These are phyloP conservation scores for Xerocomus potaroensis DNA, from an alignment of 768 basidiomycete genomes.

Conservation along the genomic window DNA sequence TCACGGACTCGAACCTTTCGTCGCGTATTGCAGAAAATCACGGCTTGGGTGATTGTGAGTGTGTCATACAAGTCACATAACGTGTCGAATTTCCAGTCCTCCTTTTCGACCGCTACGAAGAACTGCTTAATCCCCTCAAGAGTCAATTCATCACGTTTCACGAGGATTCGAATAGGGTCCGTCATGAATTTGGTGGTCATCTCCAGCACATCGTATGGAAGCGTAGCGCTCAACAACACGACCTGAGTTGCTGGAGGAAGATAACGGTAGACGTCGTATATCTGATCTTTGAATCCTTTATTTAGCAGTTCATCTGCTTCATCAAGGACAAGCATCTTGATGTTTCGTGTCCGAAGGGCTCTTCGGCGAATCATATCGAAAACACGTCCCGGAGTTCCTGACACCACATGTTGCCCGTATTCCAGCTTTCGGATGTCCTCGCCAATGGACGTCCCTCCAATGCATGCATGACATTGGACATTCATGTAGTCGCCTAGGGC, in stretches of 20 bases:
- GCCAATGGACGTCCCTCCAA: slow-evolving; percentile 94
- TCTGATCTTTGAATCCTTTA: slow-evolving; percentile 99
- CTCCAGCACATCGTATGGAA: slow-evolving; percentile 95
- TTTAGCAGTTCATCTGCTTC: slow-evolving; percentile 96
- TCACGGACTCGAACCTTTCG: slow-evolving; percentile 64
- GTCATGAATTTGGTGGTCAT: slow-evolving; percentile 99
- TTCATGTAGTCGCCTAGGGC: slow-evolving; percentile 99
- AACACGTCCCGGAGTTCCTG: slow-evolving; percentile 95
- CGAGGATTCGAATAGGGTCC: slow-evolving; percentile 95
- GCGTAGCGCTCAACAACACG: slow-evolving; percentile 91
- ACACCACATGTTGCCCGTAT: slow-evolving; percentile 96
- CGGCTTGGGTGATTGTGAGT: slow-evolving; percentile 97
- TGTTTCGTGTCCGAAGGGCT: slow-evolving; percentile 89
- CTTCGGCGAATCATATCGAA: slow-evolving; percentile 98
- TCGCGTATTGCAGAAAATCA: slow-evolving; percentile 98
- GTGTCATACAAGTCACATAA: slow-evolving; percentile 97
- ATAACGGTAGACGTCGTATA: slow-evolving; percentile 97
- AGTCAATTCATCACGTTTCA: slow-evolving; percentile 99
- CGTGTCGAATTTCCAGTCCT: slow-evolving; percentile 99
- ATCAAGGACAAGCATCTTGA: slow-evolving; percentile 95
- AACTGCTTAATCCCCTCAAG: slow-evolving; percentile 96
- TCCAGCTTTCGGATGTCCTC: slow-evolving; percentile 97
- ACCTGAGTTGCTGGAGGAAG: slow-evolving; percentile 97
- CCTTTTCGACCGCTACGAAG: slow-evolving; percentile 98
- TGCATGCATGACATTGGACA: slow-evolving; percentile 97